Evolutionary conservation across 805 yeast species (phyloP).

Genomic region (Myxozyma geophila): DNA sequence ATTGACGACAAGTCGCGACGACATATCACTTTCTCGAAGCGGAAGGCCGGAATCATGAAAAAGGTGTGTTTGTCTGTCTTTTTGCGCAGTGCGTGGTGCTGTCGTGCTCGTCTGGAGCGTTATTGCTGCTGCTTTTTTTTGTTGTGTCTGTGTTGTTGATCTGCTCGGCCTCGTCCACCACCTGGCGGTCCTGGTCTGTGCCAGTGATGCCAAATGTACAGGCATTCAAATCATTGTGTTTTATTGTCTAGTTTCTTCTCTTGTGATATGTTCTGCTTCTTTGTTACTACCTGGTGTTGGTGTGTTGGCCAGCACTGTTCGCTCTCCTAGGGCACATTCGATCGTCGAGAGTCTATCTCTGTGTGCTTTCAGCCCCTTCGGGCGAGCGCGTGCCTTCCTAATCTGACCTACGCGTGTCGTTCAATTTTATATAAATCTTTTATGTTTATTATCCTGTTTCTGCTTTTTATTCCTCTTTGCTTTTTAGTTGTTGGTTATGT

Average conservation of each 20-base stretch:
- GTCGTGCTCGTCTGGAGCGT: not conserved
- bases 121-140: conserved; percentile 1
- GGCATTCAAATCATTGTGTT: too few relatives aligned
- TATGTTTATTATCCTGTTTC: not conserved
- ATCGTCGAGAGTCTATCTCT: not conserved
- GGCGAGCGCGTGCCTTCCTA: conserved; percentile 28
- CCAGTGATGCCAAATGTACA: not conserved
- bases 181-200: not conserved
- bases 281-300: not conserved
- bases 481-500: not conserved
- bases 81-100: not conserved
- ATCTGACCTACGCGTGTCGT: conserved; percentile 20
- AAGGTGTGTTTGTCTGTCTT: conserved; percentile 49
- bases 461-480: not conserved
- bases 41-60: conserved; percentile 99
- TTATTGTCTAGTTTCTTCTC: not conserved
- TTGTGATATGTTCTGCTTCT: not conserved
- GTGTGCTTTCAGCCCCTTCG: conserved; percentile 13
- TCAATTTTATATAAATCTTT: not conserved
- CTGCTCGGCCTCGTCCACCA: not conserved
- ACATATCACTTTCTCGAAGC: conserved; percentile 95
- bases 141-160: not conserved
- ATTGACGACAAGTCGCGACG: conserved; percentile 97
- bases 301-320: not conserved
- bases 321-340: too few relatives aligned